Evolutionary conservation across 139 green algal species (phyloP).

Genomic region (Chlamydomonas applanata): DNA sequence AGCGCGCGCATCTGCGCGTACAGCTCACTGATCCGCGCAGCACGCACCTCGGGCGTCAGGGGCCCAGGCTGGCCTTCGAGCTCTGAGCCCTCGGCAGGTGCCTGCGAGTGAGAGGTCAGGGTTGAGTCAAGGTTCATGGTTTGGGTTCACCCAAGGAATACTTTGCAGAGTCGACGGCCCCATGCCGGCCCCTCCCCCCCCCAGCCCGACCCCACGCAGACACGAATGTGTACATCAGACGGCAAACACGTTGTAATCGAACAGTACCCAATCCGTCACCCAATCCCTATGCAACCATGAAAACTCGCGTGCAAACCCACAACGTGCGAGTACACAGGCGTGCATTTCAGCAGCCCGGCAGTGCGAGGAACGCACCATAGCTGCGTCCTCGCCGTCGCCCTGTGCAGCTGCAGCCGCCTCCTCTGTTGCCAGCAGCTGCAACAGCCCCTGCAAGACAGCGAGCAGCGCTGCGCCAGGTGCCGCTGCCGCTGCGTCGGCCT

Average conservation of each 20-base stretch:
- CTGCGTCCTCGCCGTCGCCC: too few species aligned
- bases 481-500: not conserved
- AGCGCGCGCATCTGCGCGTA: constrained; percentile 4
- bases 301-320: constrained; percentile 5
- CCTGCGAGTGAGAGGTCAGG: not conserved
- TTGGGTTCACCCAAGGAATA: too few species aligned
- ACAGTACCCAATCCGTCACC: not conserved
- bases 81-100: not conserved
- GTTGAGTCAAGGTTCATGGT: not conserved
- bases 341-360: not conserved
- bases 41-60: not conserved
- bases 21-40: not conserved
- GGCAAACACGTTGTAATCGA: not conserved
- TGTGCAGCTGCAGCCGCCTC: not conserved
- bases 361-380: too few species aligned
- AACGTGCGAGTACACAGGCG: not conserved
- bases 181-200: too few species aligned
- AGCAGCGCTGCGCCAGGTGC: not conserved
- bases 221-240: too few species aligned
- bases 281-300: too few species aligned
- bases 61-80: not conserved
- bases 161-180: too few species aligned
- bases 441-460: not conserved
- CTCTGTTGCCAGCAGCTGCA: constrained; percentile 5
- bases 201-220: too few species aligned